Percentiles rank a stretch among this genome's conserved stretches.
These are phyloP conservation scores for Kwoniella shandongensis DNA, from an alignment of 768 basidiomycete genomes.

Conservation along the genomic window DNA sequence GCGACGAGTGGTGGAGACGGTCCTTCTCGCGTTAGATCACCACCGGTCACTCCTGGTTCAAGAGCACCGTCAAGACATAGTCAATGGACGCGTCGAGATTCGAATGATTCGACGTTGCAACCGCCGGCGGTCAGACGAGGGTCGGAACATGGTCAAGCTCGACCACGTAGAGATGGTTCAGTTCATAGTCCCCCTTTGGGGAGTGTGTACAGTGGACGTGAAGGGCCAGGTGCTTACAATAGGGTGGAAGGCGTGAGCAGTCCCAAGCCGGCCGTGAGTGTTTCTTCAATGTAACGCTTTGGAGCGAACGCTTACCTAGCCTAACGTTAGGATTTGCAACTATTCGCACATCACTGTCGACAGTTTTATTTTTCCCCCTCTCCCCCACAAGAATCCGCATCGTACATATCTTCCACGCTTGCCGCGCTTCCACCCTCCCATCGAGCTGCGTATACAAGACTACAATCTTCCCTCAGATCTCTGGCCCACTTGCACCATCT, in stretches of 20 bases:
- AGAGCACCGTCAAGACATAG: constrained; percentile 10
- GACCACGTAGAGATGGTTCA: constrained; percentile 9
- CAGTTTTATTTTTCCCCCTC: constrained; percentile 39
- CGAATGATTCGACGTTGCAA: constrained; percentile 8
- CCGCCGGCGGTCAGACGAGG: constrained; percentile 14
- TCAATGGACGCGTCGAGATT: constrained; percentile 21
- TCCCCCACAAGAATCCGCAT: constrained; percentile 33
- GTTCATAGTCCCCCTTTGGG: constrained; percentile 6
- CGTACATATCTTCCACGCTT: constrained; percentile 74
- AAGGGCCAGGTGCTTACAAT: constrained; percentile 13
- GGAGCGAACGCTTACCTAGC: background rate
- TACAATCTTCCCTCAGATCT: constrained; percentile 82
- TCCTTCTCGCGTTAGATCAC: constrained; percentile 7
- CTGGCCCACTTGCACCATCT: constrained; percentile 80
- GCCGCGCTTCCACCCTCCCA: constrained; percentile 77
- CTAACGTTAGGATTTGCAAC: constrained; percentile 29
- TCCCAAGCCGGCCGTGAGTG: constrained; percentile 27
- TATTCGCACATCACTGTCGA: constrained; percentile 45
- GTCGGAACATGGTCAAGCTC: constrained; percentile 16
- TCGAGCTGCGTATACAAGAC: constrained; percentile 77
- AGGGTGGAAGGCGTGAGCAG: constrained; percentile 27
- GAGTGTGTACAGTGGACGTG: constrained; percentile 22
- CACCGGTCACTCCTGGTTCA: constrained; percentile 15
- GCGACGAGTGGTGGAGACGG: background rate
- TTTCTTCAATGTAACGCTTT: background rate